Evolutionary conservation across 257 asterid genomes (phyloP), one percentile per base, ranked within the genome.

Genomic region (Petunia axillaris): DNA sequence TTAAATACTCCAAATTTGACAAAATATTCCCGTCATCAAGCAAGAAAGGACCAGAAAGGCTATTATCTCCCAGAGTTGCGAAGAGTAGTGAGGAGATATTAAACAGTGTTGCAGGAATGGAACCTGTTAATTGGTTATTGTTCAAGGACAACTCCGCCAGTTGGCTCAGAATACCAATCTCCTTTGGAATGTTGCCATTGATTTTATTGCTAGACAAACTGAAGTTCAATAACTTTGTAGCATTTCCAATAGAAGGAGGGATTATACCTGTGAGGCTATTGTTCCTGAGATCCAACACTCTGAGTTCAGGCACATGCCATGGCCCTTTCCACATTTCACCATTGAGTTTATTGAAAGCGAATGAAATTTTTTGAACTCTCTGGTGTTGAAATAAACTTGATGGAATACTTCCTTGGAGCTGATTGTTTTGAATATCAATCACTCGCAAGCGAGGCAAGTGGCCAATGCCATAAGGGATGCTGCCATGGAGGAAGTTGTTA

Each of bases 91-190:
- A 81, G 4, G 88, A 79, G 5, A 85, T 36, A 64, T 82, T 83
- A 77, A 85, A 86, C 57, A 86, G 48, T 37, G 79, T 11, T 1
- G 74, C 2, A 2, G 87, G 92, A 53, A 87, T 81, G 1, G 64
- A 5, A 5, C 90, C 90, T 44, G 80, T 62, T 62, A 88, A 59
- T 36, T 74, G 59, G 48, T 88, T 88, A 15, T 44, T 16, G 3
- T 48, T n/a, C 8, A 75, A 10, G 1, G 3, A 43, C 36, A 85
- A 54, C 35, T 0, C 11, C 58, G 35, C 62, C 39, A 80, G 48
- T 1, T 44, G 63, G 8, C 7, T 48, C 4, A 78, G 58, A 48
- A 58, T 65, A 1, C 76, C 74, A 11, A 70, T 78, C 48, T 78
- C 64, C 25, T 59, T 57, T 15, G 85, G 85, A 73, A 82, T 78